These are phyloP conservation scores for Avena atlantica DNA, from an alignment of 176 grass and related monocot genomes.

Conservation along the genomic window DNA sequence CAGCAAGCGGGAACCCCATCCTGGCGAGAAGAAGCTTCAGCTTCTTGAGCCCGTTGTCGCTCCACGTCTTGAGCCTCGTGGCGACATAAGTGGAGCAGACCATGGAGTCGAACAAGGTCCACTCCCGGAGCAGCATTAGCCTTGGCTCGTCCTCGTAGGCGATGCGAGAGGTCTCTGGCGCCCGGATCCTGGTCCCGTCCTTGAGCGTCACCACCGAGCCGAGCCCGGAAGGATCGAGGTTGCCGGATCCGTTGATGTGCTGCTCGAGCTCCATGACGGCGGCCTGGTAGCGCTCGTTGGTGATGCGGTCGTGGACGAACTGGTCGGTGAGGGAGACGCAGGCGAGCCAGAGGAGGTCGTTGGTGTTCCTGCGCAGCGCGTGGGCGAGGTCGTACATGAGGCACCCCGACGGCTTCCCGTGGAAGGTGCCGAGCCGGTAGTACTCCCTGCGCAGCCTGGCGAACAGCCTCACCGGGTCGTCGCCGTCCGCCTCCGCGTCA, in stretches of 20 bases:
- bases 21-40: slow-evolving; percentile 86
- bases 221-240: slow-evolving; percentile 54
- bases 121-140: slow-evolving; percentile 84
- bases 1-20: slow-evolving; percentile 84
- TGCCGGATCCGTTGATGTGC: slow-evolving; percentile 82
- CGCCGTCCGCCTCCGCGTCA: slow-evolving; percentile 40
- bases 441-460: slow-evolving; percentile 69
- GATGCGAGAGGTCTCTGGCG: slow-evolving; percentile 77
- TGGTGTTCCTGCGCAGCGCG: slow-evolving; percentile 74
- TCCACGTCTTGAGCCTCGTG: slow-evolving; percentile 91
- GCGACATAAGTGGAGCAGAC: slow-evolving; percentile 87
- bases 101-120: slow-evolving; percentile 93
- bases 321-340: slow-evolving; percentile 88
- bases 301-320: slow-evolving; percentile 91
- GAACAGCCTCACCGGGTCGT: slow-evolving; percentile 72
- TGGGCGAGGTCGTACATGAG: slow-evolving; percentile 91
- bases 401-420: slow-evolving; percentile 87
- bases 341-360: slow-evolving; percentile 88
- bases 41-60: slow-evolving; percentile 91
- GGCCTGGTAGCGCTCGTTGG: slow-evolving; percentile 86
- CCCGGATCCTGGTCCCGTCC: slow-evolving; percentile 83
- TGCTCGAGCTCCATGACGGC: slow-evolving; percentile 93
- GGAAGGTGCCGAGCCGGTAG: slow-evolving; percentile 85
- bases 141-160: slow-evolving; percentile 89
- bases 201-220: slow-evolving; percentile 71